Conservation (phyloP, 2,329 filamentous ascomycete species). For the Aureobasidium subglaciale region DNA sequence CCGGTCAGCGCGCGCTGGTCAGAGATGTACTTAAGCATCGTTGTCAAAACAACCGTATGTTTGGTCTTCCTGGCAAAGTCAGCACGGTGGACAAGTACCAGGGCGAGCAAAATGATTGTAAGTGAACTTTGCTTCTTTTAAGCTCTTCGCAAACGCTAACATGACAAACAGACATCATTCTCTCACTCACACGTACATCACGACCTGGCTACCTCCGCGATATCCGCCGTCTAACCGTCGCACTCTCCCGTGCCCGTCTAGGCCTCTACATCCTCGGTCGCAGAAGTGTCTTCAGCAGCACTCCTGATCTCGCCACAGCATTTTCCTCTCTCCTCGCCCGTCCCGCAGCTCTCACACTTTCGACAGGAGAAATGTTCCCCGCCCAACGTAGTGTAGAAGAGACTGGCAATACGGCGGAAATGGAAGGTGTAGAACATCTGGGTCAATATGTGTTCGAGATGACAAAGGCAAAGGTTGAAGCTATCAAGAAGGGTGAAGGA, state of each 20-base stretch:
- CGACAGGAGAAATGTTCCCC: constrained; percentile 81
- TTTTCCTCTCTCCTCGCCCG: constrained; percentile 68
- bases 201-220: constrained; percentile 89
- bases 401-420: constrained; percentile 55
- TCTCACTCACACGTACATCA: constrained; percentile 84
- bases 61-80: constrained; percentile 81
- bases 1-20: constrained; percentile 82
- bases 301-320: constrained; percentile 78
- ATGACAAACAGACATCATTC: constrained; percentile 66
- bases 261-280: constrained; percentile 90
- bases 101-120: constrained; percentile 91
- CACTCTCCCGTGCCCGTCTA: constrained; percentile 82
- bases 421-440: constrained; percentile 89
- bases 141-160: background rate
- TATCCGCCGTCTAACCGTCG: constrained; percentile 87
- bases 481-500: constrained; percentile 41
- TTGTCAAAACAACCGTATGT: constrained; percentile 75
- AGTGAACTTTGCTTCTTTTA: constrained; percentile 36
- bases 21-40: constrained; percentile 77
- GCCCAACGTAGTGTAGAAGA: constrained; percentile 45
- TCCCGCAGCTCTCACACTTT: constrained; percentile 66
- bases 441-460: constrained; percentile 97
- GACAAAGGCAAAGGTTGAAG: constrained; percentile 65
- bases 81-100: constrained; percentile 98
- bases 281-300: constrained; percentile 78